Evolutionary conservation across 441 rosid genomes (phyloP), one percentile per base, ranked within the genome.

Genomic region (Mallotus repandus): DNA sequence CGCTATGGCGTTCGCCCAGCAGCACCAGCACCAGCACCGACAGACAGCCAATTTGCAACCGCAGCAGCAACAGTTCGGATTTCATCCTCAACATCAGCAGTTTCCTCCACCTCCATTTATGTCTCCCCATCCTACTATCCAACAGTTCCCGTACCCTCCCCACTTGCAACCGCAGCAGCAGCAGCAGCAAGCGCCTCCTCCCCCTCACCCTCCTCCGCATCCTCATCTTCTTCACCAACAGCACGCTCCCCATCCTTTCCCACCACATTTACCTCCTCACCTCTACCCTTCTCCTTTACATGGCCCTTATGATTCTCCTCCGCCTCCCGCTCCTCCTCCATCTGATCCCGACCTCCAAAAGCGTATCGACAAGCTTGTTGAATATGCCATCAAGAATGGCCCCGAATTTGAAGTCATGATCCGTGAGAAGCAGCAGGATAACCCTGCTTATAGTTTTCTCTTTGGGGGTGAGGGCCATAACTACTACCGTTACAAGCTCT

Each of bases 351-450:
- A 96, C 82, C 92, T 93, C 64, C 99, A 91, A 69, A 94, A 96
- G 74, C 88, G 96, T 48, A 96, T 96, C 18, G 97, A 96, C 73
- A 96, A 96, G 79, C 97, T 93, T 76, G 92, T 90, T 69, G 97
- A 93, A 88, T 96, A 96, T 80, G 80, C 91, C 13, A 82, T 86
- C 18, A 96, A 93, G 86, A 96, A 93, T 55, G 99, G 99, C 63
- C 98, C 97, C 0, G 98, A 96, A 82, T 96, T 96, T 75, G 99
- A 96, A 83, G 90, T 87, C 78, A 90, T 93, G 98, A 89, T 96
- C 80, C 91, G 98, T 4, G 96, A 90, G 75, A 96, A 93, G 76
- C 98, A 96, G 82, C 88, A 91, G 82, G 97, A 93, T 76, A 93
- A 96, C 75, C 98, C 97, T 78, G 98, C 89, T 57, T 96, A 91